Evolutionary conservation across 2,329 filamentous ascomycete genomes (phyloP).

Genomic region (Monilinia polystroma): DNA sequence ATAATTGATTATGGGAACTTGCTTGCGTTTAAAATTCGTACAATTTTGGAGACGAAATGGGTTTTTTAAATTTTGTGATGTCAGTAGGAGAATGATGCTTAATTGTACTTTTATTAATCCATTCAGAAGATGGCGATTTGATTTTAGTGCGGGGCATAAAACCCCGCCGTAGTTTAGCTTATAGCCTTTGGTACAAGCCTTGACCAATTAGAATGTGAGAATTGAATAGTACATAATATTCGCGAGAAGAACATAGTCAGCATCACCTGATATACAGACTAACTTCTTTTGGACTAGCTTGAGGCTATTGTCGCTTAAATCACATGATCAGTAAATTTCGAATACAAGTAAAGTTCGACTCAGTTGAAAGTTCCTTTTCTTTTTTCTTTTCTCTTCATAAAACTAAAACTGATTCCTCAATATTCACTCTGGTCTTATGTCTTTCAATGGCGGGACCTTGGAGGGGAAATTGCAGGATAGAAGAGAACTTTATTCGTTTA

Average conservation of each 20-base stretch:
- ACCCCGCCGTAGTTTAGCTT: conserved; percentile 7
- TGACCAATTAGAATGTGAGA: background rate
- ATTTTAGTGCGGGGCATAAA: conserved; percentile 10
- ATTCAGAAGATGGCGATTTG: conserved; percentile 8
- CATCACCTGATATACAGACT: background rate
- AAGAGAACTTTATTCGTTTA: conserved; percentile 49
- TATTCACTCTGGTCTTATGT: conserved; percentile 67
- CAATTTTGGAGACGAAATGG: background rate
- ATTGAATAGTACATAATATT: background rate
- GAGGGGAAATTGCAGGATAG: conserved; percentile 71
- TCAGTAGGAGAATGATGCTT: conserved; percentile 7
- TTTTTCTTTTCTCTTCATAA: conserved; percentile 43
- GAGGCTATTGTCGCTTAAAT: background rate
- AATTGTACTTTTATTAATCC: conserved; percentile 8
- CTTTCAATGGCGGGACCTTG: conserved; percentile 55
- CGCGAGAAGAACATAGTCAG: background rate
- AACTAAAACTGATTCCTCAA: conserved; percentile 50
- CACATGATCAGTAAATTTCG: conserved; percentile 11
- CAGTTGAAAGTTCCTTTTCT: background rate
- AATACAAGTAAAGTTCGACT: background rate
- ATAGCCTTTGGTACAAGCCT: background rate
- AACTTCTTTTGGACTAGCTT: background rate
- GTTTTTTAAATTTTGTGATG: conserved; percentile 10
- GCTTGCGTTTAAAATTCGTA: background rate
- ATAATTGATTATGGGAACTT: conserved; percentile 1